Percentiles rank a stretch among this genome's conserved stretches.
These are phyloP conservation scores for Dimargaris xerosporica DNA, from an alignment of 192 early-diverging fungal species.

Conservation along the genomic window DNA sequence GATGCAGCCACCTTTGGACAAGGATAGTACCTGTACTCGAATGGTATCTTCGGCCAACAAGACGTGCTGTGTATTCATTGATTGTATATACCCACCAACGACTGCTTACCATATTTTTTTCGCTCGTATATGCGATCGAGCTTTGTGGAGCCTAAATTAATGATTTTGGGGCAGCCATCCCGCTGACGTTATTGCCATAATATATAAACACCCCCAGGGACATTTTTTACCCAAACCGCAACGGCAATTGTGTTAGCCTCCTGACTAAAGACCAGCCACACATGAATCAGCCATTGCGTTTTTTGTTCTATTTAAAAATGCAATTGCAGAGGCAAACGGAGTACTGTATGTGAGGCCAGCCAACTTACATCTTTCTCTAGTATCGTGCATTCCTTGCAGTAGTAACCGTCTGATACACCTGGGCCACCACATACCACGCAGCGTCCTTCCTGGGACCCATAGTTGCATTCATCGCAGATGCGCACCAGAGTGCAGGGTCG, in stretches of 20 bases:
- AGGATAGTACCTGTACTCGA: no score
- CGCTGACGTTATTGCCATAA: constrained; percentile 28
- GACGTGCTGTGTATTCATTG: no score
- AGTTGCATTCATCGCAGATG: constrained; percentile 96
- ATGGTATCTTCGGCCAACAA: no score
- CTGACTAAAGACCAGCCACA: no score
- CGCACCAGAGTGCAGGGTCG: constrained; percentile 75
- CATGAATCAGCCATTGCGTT: no score
- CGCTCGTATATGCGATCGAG: constrained; percentile 83
- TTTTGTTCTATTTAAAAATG: no score
- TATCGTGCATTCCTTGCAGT: constrained; percentile 79
- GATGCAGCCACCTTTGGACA: no score
- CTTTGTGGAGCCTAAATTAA: constrained; percentile 86
- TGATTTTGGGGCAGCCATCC: constrained; percentile 95
- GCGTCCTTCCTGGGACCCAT: constrained; percentile 74
- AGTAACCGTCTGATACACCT: constrained; percentile 87
- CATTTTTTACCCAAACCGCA: no score
- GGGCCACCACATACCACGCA: constrained; percentile 82
- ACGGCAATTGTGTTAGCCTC: no score
- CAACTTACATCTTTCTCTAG: constrained; percentile 75
- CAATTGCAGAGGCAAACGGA: no score
- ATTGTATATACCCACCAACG: background rate
- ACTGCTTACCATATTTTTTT: constrained; percentile 69
- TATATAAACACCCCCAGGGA: no score
- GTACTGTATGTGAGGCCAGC: background rate